phyloP scores from a whole-genome alignment of 1,284 basidiomycete genomes.

The Phaffia rhodozyma region DNA sequence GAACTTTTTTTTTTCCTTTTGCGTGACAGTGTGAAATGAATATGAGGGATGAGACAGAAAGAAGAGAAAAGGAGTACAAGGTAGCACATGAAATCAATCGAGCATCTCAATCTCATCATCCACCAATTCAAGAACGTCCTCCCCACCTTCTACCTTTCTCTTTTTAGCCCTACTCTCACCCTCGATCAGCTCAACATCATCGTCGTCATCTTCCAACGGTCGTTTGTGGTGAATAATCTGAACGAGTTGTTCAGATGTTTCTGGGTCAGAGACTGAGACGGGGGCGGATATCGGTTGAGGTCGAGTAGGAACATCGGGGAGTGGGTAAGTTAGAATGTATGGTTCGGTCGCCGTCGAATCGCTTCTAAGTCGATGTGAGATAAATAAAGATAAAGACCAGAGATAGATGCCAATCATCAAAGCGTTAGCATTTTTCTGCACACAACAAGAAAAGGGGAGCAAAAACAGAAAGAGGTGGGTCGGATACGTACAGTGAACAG shows the following conservation, averaged over 20 bases:
- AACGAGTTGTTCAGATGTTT: conserved; percentile 25
- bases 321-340: conserved; percentile 46
- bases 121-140: conserved; percentile 26
- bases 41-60: background rate
- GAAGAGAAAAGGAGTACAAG: background rate
- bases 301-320: conserved; percentile 40
- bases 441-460: conserved; percentile 3
- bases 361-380: background rate
- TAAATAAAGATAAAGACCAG: background rate
- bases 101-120: conserved; percentile 40
- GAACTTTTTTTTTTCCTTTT: background rate
- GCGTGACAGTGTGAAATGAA: background rate
- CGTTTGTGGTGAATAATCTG: conserved; percentile 18
- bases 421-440: background rate
- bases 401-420: conserved; percentile 7
- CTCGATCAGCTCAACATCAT: conserved; percentile 34
- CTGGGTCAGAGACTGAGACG: conserved; percentile 32
- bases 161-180: conserved; percentile 45
- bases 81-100: conserved; percentile 24
- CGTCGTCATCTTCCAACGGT: conserved; percentile 45
- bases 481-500: conserved; percentile 51
- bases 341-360: conserved; percentile 49
- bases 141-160: background rate
- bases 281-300: conserved; percentile 35
- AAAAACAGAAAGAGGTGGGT: conserved; percentile 16